phyloP scores from a whole-genome alignment of 495 filamentous ascomycete genomes.

The Trichoderma reesei region DNA sequence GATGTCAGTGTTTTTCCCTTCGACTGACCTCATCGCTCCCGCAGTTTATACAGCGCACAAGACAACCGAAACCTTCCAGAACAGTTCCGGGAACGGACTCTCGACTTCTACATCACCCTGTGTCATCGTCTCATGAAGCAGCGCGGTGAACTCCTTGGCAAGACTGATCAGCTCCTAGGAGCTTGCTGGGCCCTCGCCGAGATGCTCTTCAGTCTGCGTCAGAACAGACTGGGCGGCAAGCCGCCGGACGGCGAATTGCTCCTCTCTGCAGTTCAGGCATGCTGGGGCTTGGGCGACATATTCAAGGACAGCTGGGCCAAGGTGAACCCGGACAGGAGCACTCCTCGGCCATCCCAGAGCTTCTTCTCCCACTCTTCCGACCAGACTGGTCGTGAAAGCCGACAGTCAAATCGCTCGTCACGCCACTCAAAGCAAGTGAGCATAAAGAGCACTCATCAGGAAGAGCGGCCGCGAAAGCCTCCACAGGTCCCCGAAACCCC shows the following conservation, averaged over 20 bases:
- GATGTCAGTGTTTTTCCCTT: neutral
- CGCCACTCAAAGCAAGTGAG: slow-evolving; percentile 34
- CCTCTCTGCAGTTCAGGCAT: slow-evolving; percentile 79
- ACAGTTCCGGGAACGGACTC: slow-evolving; percentile 76
- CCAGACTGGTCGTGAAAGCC: slow-evolving; percentile 19
- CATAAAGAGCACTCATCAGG: slow-evolving; percentile 27
- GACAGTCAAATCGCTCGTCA: slow-evolving; percentile 31
- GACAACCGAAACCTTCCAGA: slow-evolving; percentile 71
- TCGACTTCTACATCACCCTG: slow-evolving; percentile 89
- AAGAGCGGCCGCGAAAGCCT: slow-evolving; percentile 22
- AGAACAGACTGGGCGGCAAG: slow-evolving; percentile 67
- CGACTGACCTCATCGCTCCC: slow-evolving; percentile 15
- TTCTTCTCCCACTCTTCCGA: slow-evolving; percentile 37
- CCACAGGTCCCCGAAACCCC: slow-evolving; percentile 65
- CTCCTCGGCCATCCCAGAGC: slow-evolving; percentile 72
- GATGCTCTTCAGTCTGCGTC: slow-evolving; percentile 86
- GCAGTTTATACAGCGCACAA: slow-evolving; percentile 72
- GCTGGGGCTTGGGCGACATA: slow-evolving; percentile 91
- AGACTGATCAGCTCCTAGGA: slow-evolving; percentile 72
- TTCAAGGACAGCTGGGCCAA: slow-evolving; percentile 92
- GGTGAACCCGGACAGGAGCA: slow-evolving; percentile 73
- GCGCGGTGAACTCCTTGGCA: slow-evolving; percentile 60
- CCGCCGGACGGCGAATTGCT: slow-evolving; percentile 70
- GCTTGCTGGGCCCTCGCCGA: slow-evolving; percentile 88
- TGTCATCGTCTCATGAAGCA: slow-evolving; percentile 95